phyloP scores from a whole-genome alignment of 176 grass and related monocot species.

The Panicum miliaceum region DNA sequence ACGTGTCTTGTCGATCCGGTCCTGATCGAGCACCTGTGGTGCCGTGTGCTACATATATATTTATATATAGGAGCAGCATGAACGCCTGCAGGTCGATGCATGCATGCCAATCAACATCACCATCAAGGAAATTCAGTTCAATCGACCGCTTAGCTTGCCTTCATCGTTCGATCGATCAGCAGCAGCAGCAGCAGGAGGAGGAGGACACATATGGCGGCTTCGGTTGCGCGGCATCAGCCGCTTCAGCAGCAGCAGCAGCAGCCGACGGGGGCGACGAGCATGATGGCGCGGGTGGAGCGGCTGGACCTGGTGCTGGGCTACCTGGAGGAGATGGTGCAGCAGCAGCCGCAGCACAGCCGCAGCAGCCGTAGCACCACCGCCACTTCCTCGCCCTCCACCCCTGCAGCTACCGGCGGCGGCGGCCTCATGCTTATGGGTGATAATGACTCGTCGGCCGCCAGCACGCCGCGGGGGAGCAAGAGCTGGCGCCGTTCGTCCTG shows the following conservation, averaged over 20 bases:
- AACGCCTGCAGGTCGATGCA: too few species aligned
- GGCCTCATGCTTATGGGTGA: too few species aligned
- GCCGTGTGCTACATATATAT: too few species aligned
- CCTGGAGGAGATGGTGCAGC: slow-evolving; percentile 56
- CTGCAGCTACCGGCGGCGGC: neutral
- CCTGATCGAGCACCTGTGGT: too few species aligned
- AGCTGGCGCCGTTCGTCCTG: neutral
- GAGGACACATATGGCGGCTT: neutral
- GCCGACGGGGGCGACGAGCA: slow-evolving; percentile 29
- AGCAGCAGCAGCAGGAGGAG: too few species aligned
- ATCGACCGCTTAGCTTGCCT: too few species aligned
- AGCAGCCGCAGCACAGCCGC: neutral
- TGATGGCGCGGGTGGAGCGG: slow-evolving; percentile 64
- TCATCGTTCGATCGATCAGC: too few species aligned
- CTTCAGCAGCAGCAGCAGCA: too few species aligned
- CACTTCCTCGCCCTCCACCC: slow-evolving; percentile 16
- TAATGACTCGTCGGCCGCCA: neutral
- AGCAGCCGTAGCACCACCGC: neutral
- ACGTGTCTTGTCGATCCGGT: neutral
- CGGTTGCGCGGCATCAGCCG: slow-evolving; percentile 17
- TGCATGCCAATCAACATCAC: too few species aligned
- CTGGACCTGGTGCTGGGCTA: slow-evolving; percentile 66
- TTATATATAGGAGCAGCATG: too few species aligned
- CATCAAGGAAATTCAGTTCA: too few species aligned
- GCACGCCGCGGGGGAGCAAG: slow-evolving; percentile 22